A percentile compares a stretch with the other conserved stretches of the same genome.
Conservation (phyloP, 192 early-diverging fungal genomes). For the Dissophora globulifera region DNA sequence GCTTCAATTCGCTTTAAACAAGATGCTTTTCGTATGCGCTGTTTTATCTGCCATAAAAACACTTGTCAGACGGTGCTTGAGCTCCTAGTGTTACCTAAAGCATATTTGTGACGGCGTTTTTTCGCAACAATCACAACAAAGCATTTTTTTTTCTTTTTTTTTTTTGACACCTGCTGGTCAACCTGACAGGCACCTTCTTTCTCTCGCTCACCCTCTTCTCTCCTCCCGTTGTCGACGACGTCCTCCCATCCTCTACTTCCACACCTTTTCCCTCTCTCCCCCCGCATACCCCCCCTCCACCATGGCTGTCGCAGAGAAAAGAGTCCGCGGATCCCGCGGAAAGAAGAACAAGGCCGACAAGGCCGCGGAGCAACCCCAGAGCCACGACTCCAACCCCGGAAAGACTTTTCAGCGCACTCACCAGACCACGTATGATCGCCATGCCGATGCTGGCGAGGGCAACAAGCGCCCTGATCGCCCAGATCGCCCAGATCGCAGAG, state of each 20-base stretch:
- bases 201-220: too few relatives aligned
- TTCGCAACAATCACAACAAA: slow-evolving; percentile 1
- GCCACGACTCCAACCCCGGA: slow-evolving; percentile 25
- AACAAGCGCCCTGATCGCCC: slow-evolving; percentile 22
- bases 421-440: slow-evolving; percentile 47
- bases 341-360: slow-evolving; percentile 49
- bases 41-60: too few relatives aligned
- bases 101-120: too few relatives aligned
- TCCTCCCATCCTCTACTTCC: slow-evolving; percentile 8
- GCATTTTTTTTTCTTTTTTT: slow-evolving; percentile 9
- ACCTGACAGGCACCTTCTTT: neutral
- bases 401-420: slow-evolving; percentile 42
- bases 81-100: too few relatives aligned
- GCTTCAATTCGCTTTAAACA: too few relatives aligned
- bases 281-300: neutral
- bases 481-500: slow-evolving; percentile 26
- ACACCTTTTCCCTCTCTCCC: neutral
- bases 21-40: too few relatives aligned
- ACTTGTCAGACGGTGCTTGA: too few relatives aligned
- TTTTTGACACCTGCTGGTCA: neutral
- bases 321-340: slow-evolving; percentile 52
- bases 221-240: too few relatives aligned
- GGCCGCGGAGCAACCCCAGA: neutral
- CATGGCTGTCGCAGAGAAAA: slow-evolving; percentile 47
- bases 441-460: slow-evolving; percentile 23